Evolutionary conservation across 331 rosid genomes (phyloP).

Genomic region (Acacia concinna): DNA sequence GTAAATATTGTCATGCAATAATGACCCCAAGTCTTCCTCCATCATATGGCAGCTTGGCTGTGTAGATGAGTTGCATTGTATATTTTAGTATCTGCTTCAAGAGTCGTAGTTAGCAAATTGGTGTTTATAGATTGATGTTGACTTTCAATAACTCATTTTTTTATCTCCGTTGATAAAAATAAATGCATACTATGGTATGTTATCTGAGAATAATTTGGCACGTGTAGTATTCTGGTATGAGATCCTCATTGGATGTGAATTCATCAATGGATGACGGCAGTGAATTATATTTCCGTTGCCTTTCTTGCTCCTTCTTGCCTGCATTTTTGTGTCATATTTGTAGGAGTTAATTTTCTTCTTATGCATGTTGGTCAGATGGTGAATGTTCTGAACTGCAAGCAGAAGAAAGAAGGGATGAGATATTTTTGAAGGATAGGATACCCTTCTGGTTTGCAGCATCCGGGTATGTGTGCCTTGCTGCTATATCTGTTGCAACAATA

Average conservation of each 20-base stretch:
- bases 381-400: slow-evolving; percentile 45
- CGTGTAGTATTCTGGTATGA: not conserved
- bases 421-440: slow-evolving; percentile 75
- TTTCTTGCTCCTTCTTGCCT: slow-evolving; percentile 9
- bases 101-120: not conserved
- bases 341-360: slow-evolving; percentile 25
- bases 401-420: slow-evolving; percentile 60
- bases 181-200: not conserved
- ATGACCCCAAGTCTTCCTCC: not conserved
- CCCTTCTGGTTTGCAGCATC: slow-evolving; percentile 82
- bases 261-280: not conserved
- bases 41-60: not conserved
- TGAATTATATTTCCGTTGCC: not conserved
- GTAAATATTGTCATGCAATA: slow-evolving; percentile 10
- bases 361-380: slow-evolving; percentile 47
- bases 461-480: slow-evolving; percentile 75
- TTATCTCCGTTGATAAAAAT: not conserved
- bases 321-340: not conserved
- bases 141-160: not conserved
- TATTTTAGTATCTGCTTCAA: not conserved
- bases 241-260: not conserved
- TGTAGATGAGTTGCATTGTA: not conserved
- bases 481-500: slow-evolving; percentile 61
- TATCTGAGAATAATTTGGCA: slow-evolving; percentile 2
- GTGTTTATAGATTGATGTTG: not conserved